These are phyloP conservation scores for Solanum bulbocastanum DNA, from an alignment of 257 asterid species.

Conservation along the genomic window DNA sequence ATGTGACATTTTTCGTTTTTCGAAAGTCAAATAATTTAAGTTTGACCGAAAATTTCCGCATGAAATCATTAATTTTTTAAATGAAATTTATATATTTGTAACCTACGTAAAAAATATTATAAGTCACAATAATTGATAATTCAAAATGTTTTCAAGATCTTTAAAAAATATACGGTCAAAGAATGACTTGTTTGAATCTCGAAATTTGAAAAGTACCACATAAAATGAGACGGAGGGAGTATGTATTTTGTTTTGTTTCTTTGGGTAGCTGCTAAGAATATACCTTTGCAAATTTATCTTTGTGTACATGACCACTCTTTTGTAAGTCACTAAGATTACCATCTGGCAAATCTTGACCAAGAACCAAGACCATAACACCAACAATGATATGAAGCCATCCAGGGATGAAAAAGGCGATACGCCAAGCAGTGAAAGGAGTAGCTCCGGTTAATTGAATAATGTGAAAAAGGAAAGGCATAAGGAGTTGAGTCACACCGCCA, in stretches of 20 bases:
- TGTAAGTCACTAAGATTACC: not conserved
- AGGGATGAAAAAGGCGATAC: conserved; percentile 7
- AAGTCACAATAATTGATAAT: too few species aligned
- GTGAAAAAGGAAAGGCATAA: conserved; percentile 12
- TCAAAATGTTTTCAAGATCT: too few species aligned
- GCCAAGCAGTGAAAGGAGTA: conserved; percentile 12
- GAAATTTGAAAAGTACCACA: too few species aligned
- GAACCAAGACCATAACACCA: conserved; percentile 1
- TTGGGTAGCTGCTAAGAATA: not conserved
- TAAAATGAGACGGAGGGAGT: not conserved
- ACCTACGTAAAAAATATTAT: too few species aligned
- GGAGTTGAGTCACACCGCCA: conserved; percentile 10
- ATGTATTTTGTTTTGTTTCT: not conserved
- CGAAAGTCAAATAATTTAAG: too few species aligned
- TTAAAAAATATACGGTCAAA: too few species aligned
- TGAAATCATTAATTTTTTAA: too few species aligned
- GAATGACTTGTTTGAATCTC: too few species aligned
- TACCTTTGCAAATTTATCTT: conserved; percentile 5
- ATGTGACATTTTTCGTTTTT: too few species aligned
- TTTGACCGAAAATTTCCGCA: too few species aligned
- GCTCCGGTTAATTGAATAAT: not conserved
- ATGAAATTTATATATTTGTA: too few species aligned
- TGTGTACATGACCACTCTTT: not conserved
- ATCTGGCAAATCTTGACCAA: conserved; percentile 12
- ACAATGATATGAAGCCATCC: conserved; percentile 10